These are phyloP conservation scores for Wickerhamiella parazyma DNA, from an alignment of 805 yeast genomes.

Conservation along the genomic window DNA sequence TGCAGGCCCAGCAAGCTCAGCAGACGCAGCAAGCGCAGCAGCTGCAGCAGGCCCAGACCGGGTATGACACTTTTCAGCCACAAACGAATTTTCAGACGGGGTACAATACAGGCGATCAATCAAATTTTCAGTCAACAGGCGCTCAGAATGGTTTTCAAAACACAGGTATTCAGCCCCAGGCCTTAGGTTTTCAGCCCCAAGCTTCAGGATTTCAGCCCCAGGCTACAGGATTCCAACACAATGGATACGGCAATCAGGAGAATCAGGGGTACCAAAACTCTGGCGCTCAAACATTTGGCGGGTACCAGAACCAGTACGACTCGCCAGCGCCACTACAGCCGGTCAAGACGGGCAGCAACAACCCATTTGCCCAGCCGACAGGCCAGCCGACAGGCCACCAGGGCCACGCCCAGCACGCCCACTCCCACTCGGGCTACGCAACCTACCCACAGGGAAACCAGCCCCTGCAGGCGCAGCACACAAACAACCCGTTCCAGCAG, in stretches of 20 bases:
- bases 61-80: no score
- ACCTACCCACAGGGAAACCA: neutral
- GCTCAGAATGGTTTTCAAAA: no score
- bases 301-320: no score
- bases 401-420: neutral
- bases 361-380: conserved; percentile 48
- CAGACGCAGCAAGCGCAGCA: conserved; percentile 22
- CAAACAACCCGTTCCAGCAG: conserved; percentile 45
- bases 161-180: conserved; percentile 24
- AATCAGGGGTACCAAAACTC: no score
- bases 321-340: conserved; percentile 31
- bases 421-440: neutral
- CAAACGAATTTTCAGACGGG: no score
- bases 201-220: conserved; percentile 1
- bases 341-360: conserved; percentile 57
- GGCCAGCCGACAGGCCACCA: conserved; percentile 15
- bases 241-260: neutral
- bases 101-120: no score
- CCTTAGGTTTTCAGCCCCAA: conserved; percentile 18
- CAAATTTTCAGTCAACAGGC: no score
- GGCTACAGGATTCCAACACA: neutral
- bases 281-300: no score
- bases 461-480: neutral
- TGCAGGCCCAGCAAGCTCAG: conserved; percentile 17
- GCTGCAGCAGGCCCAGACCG: conserved; percentile 13